Evolutionary conservation across 371 early-diverging fungal species (phyloP), one percentile per base, ranked within the genome.

Genomic region (Syncephalis plumigaleata): DNA sequence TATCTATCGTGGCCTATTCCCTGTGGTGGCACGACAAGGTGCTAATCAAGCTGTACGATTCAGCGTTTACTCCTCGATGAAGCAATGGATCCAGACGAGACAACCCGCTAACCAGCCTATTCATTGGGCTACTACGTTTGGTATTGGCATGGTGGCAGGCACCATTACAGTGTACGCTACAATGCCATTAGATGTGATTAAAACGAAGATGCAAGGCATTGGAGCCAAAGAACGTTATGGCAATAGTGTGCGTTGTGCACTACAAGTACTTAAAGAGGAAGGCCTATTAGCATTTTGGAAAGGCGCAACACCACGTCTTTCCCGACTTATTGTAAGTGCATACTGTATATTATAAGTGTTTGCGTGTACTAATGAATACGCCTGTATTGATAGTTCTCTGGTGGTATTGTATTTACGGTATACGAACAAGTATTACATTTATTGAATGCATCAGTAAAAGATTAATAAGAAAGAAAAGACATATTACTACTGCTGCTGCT

Each of bases 101-200:
- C 31, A 36, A 55, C 55, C 37, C 45, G 46, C 45, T 18, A 47
- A 27, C 9, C 54, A 58, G 24, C 66, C 69, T 38, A 48, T 83
- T 15, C 86, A 83, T 15, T 68, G 81, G 39, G 53, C 70, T 4
- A 64, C 73, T 39, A 73, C 74, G 1, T 87, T 89, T 64, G 75
- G 56, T 1, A 77, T 80, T 22, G 89, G 91, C 39, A 75, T 73
- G 46, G 56, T 80, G 42, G 93, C 93, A 0, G 95, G 95, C 8
- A 79, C 76, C 46, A 72, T 88, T 21, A 91, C 91, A 1, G 91
- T 91, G 0, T 91, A 90, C 53, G 61, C 84, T 0, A 94, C 95
- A 0, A 91, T 91, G 93, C 93, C 93, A 2, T 51, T 94, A 24
- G 95, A 92, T 61, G 91, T 89, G 1, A 70, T 91, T 49, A 94